Percentiles rank a stretch among this genome's conserved stretches.
These are phyloP conservation scores for Metschnikowia picachoensis DNA, from an alignment of 805 yeast species.

Conservation along the genomic window DNA sequence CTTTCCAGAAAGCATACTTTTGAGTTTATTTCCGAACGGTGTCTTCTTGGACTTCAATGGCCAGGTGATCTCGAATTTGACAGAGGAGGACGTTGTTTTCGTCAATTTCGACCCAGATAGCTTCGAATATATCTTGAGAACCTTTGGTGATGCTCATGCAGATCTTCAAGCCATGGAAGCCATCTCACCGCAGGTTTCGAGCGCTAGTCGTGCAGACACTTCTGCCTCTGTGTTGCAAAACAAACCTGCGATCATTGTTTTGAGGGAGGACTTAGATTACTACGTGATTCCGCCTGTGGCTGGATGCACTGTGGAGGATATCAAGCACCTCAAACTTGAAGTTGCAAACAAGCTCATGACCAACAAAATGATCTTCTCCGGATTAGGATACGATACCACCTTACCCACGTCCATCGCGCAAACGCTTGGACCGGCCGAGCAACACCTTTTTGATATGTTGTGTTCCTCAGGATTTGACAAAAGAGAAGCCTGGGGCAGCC, in stretches of 20 bases:
- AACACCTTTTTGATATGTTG: conserved; percentile 90
- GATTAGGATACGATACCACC: conserved; percentile 56
- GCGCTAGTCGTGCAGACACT: conserved; percentile 18
- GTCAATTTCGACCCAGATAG: conserved; percentile 87
- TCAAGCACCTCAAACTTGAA: conserved; percentile 63
- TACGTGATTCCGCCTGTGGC: conserved; percentile 78
- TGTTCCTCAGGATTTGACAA: conserved; percentile 79
- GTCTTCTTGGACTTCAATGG: conserved; percentile 77
- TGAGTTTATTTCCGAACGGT: conserved; percentile 88
- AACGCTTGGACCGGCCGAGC: conserved; percentile 82
- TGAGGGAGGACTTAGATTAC: conserved; percentile 91
- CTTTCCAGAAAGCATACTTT: conserved; percentile 82
- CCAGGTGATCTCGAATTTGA: conserved; percentile 69
- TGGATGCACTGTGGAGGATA: conserved; percentile 53
- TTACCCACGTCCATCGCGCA: conserved; percentile 37
- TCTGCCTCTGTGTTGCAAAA: conserved; percentile 66
- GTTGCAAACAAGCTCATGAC: conserved; percentile 65
- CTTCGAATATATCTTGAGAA: conserved; percentile 74
- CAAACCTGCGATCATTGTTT: conserved; percentile 86
- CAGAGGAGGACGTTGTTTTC: conserved; percentile 74
- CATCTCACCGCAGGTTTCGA: conserved; percentile 33
- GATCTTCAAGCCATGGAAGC: conserved; percentile 37
- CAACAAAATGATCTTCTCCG: conserved; percentile 67
- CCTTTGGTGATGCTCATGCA: conserved; percentile 65
- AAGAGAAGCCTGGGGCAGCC: conserved; percentile 77